Evolutionary conservation across 1,284 basidiomycete species (phyloP), one percentile per base, ranked within the genome.

Genomic region (Pholiota adiposa): DNA sequence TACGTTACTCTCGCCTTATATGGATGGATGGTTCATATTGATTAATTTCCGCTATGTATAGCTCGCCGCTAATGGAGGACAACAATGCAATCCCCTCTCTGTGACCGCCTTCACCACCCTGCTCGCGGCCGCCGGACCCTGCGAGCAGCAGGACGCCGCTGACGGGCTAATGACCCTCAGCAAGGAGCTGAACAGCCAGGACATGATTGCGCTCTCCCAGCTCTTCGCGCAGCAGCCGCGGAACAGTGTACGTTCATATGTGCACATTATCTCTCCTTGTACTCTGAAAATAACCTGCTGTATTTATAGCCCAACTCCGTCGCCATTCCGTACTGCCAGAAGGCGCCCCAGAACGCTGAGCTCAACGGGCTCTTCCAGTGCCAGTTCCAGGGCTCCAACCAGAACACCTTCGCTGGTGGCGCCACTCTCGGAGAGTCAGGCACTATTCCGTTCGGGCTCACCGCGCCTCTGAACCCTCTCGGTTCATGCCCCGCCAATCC

Each of bases 161-260:
- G 87, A 89, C 67, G 66, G 69, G 16, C 85, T 88, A 83, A 77
- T 89, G 60, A 78, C 83, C 66, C 79, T 88, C 29, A 83, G 83
- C 36, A 87, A 87, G 70, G 68, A 76, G 19, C 79, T 88, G 51
- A 79, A 81, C 60, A 85, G 77, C 68, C 74, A 83, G 63, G 56
- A 82, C 54, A 86, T 87, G 85, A 84, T 88, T 73, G 71, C 69
- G 40, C 72, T 85, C 52, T 74, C 86, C 0, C 85, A 88, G 69
- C 76, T 87, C 58, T 88, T 86, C 63, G 79, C 74, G 9, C 86
- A 88, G 68, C 86, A 88, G 69, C 83, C 86, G n/a, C 69, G 78
- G 18, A 81, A 80, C 57, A 73, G 77, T 4, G 78, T 79, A 67
- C n/a, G 76, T 69, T 31, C 11, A 31, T 36, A 11, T n/a, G 9